A percentile compares a stretch with the other conserved stretches of the same genome.
Evolutionary conservation across 1,284 basidiomycete genomes (phyloP).

Genomic region (Leccinum colubrinum): DNA sequence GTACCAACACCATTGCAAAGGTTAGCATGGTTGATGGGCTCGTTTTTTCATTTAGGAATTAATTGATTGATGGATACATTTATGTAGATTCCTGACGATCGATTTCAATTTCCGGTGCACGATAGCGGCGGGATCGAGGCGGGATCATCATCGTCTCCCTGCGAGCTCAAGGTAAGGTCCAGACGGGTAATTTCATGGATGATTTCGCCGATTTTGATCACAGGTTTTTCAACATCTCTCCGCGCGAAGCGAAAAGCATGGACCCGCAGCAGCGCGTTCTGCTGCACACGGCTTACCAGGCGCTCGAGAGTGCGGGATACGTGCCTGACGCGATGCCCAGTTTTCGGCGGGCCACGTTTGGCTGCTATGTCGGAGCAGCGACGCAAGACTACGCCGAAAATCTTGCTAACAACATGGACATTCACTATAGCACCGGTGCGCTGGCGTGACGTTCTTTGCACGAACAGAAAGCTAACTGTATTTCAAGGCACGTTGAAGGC

Average conservation of each 20-base stretch:
- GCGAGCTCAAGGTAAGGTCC: slow-evolving; percentile 51
- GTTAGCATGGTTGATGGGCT: slow-evolving; percentile 34
- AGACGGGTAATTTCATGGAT: slow-evolving; percentile 63
- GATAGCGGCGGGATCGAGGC: slow-evolving; percentile 10
- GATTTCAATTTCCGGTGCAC: slow-evolving; percentile 52
- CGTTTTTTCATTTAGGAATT: slow-evolving; percentile 1
- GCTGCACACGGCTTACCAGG: slow-evolving; percentile 63
- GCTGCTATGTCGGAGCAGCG: slow-evolving; percentile 65
- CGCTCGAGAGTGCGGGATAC: slow-evolving; percentile 68
- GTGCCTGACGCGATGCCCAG: slow-evolving; percentile 54
- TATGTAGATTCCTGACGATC: slow-evolving; percentile 53
- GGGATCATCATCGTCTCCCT: slow-evolving; percentile 24
- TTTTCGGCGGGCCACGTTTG: slow-evolving; percentile 53
- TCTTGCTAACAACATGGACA: slow-evolving; percentile 57
- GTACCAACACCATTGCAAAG: slow-evolving; percentile 56
- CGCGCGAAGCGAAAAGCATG: slow-evolving; percentile 69
- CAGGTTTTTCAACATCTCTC: slow-evolving; percentile 68
- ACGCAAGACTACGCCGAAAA: slow-evolving; percentile 71
- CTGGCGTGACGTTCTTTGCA: neutral
- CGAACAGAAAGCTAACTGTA: slow-evolving; percentile 5
- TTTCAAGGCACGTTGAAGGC: slow-evolving; percentile 59
- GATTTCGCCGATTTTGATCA: slow-evolving; percentile 62
- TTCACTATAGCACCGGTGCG: slow-evolving; percentile 71
- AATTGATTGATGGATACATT: slow-evolving; percentile 2
- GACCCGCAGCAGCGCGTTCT: slow-evolving; percentile 73